Evolutionary conservation across 1,284 basidiomycete genomes (phyloP).

Genomic region (Ustilago vetiveriae): DNA sequence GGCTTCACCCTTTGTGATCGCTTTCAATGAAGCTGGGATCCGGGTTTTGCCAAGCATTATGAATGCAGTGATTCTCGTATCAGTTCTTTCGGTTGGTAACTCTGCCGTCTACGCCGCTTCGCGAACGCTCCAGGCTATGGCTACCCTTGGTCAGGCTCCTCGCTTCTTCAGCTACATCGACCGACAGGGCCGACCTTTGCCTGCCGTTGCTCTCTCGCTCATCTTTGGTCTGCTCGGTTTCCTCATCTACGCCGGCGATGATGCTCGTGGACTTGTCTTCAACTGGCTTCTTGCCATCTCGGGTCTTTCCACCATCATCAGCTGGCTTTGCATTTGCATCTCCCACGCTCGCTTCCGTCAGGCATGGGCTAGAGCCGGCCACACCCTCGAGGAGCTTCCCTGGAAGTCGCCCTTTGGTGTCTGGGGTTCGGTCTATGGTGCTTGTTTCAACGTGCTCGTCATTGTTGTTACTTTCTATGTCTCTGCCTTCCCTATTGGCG

Average conservation of each 20-base stretch:
- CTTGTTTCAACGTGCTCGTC: slow-evolving; percentile 62
- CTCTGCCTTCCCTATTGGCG: slow-evolving; percentile 59
- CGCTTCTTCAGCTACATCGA: slow-evolving; percentile 69
- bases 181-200: slow-evolving; percentile 70
- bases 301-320: slow-evolving; percentile 71
- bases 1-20: slow-evolving; percentile 71
- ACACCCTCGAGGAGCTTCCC: slow-evolving; percentile 70
- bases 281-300: slow-evolving; percentile 70
- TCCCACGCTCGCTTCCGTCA: slow-evolving; percentile 73
- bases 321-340: slow-evolving; percentile 65
- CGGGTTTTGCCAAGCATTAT: slow-evolving; percentile 69
- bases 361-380: slow-evolving; percentile 70
- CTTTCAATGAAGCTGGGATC: slow-evolving; percentile 68
- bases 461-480: slow-evolving; percentile 50
- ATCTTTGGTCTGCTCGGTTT: slow-evolving; percentile 59
- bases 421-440: slow-evolving; percentile 69
- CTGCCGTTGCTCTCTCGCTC: slow-evolving; percentile 65
- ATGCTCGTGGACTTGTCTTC: slow-evolving; percentile 66
- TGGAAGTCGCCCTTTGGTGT: slow-evolving; percentile 70
- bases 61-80: slow-evolving; percentile 69
- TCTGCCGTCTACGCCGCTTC: slow-evolving; percentile 68
- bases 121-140: slow-evolving; percentile 67
- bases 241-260: slow-evolving; percentile 67
- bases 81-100: slow-evolving; percentile 68
- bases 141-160: slow-evolving; percentile 69